Evolutionary conservation across 78 protist species (phyloP).

Genomic region (Polysphondylium violaceum): DNA sequence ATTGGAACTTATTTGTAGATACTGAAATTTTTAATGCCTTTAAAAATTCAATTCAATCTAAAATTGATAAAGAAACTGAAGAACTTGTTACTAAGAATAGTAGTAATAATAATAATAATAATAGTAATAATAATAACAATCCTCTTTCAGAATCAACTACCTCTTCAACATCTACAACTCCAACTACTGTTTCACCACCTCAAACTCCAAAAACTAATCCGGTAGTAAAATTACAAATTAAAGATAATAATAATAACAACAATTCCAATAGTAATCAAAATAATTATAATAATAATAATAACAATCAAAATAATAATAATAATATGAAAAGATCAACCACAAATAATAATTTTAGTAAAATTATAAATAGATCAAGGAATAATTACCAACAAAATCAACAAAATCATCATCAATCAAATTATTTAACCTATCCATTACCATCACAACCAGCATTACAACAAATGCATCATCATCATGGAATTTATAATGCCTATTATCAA

Average conservation of each 20-base stretch:
- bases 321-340: not conserved
- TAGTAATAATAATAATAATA: not conserved
- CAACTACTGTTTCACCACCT: not conserved
- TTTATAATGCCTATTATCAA: not conserved
- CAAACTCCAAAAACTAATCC: not conserved
- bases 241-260: not conserved
- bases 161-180: not conserved
- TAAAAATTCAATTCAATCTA: not conserved
- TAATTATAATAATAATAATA: conserved; percentile 8
- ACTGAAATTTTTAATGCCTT: conserved; percentile 5
- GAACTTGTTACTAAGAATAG: not conserved
- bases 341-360: not conserved
- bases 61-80: conserved; percentile 12
- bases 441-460: conserved; percentile 8
- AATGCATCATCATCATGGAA: not conserved
- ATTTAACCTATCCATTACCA: conserved; percentile 17
- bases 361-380: not conserved
- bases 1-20: conserved; percentile 18
- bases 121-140: not conserved
- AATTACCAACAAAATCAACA: not conserved
- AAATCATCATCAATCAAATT: conserved; percentile 5
- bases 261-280: conserved; percentile 13
- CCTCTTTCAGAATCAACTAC: not conserved
- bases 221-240: not conserved
- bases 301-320: not conserved